phyloP scores from a whole-genome alignment of 1,284 basidiomycete species.

The Cryptococcus hybrid region DNA sequence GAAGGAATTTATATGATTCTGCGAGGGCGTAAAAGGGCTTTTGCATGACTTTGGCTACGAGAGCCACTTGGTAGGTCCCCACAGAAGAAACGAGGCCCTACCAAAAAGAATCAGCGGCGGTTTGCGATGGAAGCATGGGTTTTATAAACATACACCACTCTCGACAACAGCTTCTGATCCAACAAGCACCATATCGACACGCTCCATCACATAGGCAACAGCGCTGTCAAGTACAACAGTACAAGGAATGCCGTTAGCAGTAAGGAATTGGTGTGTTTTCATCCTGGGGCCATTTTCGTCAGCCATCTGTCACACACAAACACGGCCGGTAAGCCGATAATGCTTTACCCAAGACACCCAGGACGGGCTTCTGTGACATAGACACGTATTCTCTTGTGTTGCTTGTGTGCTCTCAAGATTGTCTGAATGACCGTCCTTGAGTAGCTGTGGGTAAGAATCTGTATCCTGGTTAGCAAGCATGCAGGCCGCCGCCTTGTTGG shows the following conservation, averaged over 20 bases:
- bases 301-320: too few relatives aligned
- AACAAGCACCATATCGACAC: slow-evolving; percentile 90
- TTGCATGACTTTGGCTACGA: slow-evolving; percentile 89
- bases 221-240: slow-evolving; percentile 94
- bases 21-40: slow-evolving; percentile 97
- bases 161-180: slow-evolving; percentile 98
- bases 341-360: slow-evolving; percentile 31
- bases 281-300: slow-evolving; percentile 57
- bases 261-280: slow-evolving; percentile 81
- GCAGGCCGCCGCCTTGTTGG: too few relatives aligned
- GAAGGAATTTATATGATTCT: slow-evolving; percentile 97
- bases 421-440: slow-evolving; percentile 96
- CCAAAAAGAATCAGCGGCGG: too few relatives aligned
- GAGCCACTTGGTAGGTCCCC: slow-evolving; percentile 93
- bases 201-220: slow-evolving; percentile 95
- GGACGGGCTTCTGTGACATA: slow-evolving; percentile 67
- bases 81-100: slow-evolving; percentile 58
- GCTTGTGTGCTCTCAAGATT: slow-evolving; percentile 78
- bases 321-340: not conserved
- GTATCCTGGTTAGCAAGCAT: not conserved
- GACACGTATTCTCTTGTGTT: slow-evolving; percentile 87
- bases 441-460: slow-evolving; percentile 95
- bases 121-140: not conserved
- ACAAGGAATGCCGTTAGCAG: slow-evolving; percentile 84
- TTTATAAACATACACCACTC: slow-evolving; percentile 58